Percentiles rank a stretch among this genome's conserved stretches.
These are phyloP conservation scores for Lindgomyces ingoldianus DNA, from an alignment of 495 filamentous ascomycete genomes.

Conservation along the genomic window DNA sequence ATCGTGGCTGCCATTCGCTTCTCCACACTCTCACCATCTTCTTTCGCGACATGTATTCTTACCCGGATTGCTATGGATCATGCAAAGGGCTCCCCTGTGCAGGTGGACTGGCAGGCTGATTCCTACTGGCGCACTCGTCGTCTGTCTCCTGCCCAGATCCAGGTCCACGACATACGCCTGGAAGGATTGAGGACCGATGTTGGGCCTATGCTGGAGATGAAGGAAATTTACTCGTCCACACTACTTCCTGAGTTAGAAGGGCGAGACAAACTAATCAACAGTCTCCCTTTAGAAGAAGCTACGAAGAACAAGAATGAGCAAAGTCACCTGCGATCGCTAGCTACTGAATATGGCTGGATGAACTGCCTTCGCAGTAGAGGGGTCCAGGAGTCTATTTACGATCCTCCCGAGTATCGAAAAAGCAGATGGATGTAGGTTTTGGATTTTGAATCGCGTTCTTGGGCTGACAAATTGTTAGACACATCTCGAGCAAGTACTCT, in stretches of 20 bases:
- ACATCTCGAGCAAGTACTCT: constrained; percentile 46
- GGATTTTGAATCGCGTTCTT: neutral
- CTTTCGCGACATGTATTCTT: constrained; percentile 4
- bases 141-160: constrained; percentile 44
- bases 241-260: constrained; percentile 38
- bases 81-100: constrained; percentile 24
- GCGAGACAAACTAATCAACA: constrained; percentile 25
- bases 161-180: constrained; percentile 44
- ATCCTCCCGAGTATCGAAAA: constrained; percentile 35
- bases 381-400: constrained; percentile 34
- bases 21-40: neutral
- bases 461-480: constrained; percentile 3
- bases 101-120: constrained; percentile 41
- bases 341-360: constrained; percentile 46
- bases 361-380: constrained; percentile 38
- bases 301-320: constrained; percentile 41
- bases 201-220: constrained; percentile 42
- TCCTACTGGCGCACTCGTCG: constrained; percentile 42
- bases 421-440: constrained; percentile 41
- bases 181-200: constrained; percentile 32
- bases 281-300: constrained; percentile 20
- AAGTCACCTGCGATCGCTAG: constrained; percentile 35
- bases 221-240: constrained; percentile 38
- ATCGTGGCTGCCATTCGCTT: constrained; percentile 12
- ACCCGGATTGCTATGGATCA: constrained; percentile 16